phyloP scores from a whole-genome alignment of 2,329 filamentous ascomycete species.

The Calonectria henricotiae region DNA sequence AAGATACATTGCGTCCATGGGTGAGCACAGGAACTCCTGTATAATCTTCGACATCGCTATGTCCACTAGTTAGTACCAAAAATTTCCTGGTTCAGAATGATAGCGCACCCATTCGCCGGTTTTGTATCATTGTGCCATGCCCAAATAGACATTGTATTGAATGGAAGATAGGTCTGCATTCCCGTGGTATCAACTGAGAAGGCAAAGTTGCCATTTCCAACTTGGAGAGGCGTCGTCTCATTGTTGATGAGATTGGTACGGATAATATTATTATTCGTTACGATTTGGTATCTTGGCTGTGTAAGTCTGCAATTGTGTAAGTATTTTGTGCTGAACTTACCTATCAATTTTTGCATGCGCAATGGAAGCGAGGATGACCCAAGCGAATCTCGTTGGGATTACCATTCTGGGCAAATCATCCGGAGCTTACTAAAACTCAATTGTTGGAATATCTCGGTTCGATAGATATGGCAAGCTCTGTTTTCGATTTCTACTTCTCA shows the following conservation, averaged over 20 bases:
- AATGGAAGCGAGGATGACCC: background rate
- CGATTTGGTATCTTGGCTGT: conserved; percentile 43
- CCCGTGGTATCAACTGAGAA: conserved; percentile 66
- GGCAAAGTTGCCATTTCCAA: conserved; percentile 68
- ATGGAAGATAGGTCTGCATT: conserved; percentile 63
- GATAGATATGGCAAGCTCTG: background rate
- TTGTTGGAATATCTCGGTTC: background rate
- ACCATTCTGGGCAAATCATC: background rate
- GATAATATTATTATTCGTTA: conserved; percentile 46
- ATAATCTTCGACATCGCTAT: conserved; percentile 49
- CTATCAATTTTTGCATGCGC: conserved; percentile 21
- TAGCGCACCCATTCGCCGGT: conserved; percentile 54
- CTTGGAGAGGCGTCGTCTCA: conserved; percentile 67
- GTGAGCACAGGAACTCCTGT: conserved; percentile 56
- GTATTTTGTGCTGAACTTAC: background rate
- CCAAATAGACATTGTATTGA: conserved; percentile 66
- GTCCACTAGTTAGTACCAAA: background rate
- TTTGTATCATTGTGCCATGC: conserved; percentile 68
- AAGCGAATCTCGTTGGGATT: background rate
- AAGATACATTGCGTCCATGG: conserved; percentile 59
- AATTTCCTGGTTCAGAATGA: background rate
- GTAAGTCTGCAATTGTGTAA: background rate
- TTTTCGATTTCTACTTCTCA: background rate
- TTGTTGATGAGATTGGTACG: conserved; percentile 49
- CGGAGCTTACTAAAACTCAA: too few species aligned